Base-by-base conservation (phyloP, 83 land plant species). In the Diphasiastrum complanatum region DNA sequence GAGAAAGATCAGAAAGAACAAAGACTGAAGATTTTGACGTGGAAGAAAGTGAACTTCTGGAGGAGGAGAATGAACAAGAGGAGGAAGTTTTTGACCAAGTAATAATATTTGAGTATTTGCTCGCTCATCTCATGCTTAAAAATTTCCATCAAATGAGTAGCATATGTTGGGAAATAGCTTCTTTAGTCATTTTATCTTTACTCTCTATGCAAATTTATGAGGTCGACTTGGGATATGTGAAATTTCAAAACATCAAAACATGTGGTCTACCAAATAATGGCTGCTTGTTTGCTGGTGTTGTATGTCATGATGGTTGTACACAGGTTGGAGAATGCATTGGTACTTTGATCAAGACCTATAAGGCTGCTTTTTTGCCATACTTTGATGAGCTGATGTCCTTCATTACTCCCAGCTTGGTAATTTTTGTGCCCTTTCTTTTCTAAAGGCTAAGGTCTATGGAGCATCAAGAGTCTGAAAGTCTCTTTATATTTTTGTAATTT, bases 41-140 rank as follows among this genome's bases (percentile, higher is more conserved):
- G 35, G 99, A 93, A 59, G 99, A 93, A 73, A 80, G 86, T 4
- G 99, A 93, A 59, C 46, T 93, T 31, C 81, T 93, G 30, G 72
- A 78, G 57, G 96, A 89, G 71, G 96, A 93, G 62, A 89, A 93
- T 76, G 96, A 89, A 60, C 92, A 83, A 54, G 99, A 93, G 77
- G 98, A 93, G 63, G 99, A 93, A 72, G 77, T 93, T 5, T 93
- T 93, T 82, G 96, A 89, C 37, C 86, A 89, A 72, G 99, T 89
- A 60, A 56, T 54, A n/a, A n/a, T n/a, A n/a, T n/a, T 48, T 18
- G n/a, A 18, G 12, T 48, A 18, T 48, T 48, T 48, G 23, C 23
- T 48, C 4, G 8, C 8, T 40, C 43, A 40, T 8, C 16, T 8
- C 12, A 40, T 40, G 16, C 43, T n/a, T n/a, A n/a, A 40, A 40